phyloP scores from a whole-genome alignment of 768 basidiomycete species.

The Podaxis sp. region DNA sequence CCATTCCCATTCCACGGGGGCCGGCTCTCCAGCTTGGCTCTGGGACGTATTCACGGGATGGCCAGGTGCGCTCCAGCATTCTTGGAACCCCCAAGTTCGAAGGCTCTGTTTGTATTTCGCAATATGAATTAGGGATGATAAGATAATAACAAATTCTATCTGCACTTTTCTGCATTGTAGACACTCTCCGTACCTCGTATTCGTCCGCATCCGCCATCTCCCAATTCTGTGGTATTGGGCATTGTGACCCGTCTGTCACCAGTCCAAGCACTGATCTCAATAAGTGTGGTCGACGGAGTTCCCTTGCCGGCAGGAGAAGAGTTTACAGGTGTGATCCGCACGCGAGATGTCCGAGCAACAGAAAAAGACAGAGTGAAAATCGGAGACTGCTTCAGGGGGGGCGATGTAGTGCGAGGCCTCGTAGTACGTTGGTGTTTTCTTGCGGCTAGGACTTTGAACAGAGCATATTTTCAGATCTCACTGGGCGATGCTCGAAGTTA shows the following conservation, averaged over 20 bases:
- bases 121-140: background rate
- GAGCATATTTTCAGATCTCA: slow-evolving; percentile 59
- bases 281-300: slow-evolving; percentile 82
- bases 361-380: slow-evolving; percentile 90
- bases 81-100: slow-evolving; percentile 58
- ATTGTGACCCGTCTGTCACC: slow-evolving; percentile 81
- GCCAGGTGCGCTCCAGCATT: slow-evolving; percentile 63
- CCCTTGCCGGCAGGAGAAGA: slow-evolving; percentile 83
- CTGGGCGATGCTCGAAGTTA: slow-evolving; percentile 90
- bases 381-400: slow-evolving; percentile 86
- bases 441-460: background rate
- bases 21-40: slow-evolving; percentile 55
- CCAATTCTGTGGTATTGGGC: slow-evolving; percentile 77
- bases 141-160: background rate
- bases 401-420: slow-evolving; percentile 82
- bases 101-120: slow-evolving; percentile 57
- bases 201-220: slow-evolving; percentile 68
- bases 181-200: slow-evolving; percentile 58
- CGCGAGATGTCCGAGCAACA: slow-evolving; percentile 85
- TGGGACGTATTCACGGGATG: slow-evolving; percentile 65
- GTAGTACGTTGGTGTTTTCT: slow-evolving; percentile 52
- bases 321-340: slow-evolving; percentile 83
- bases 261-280: slow-evolving; percentile 75
- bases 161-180: slow-evolving; percentile 30
- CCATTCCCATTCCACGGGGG: slow-evolving; percentile 46